Evolutionary conservation across 306 rosid genomes (phyloP).

Genomic region (Malus orientalis): DNA sequence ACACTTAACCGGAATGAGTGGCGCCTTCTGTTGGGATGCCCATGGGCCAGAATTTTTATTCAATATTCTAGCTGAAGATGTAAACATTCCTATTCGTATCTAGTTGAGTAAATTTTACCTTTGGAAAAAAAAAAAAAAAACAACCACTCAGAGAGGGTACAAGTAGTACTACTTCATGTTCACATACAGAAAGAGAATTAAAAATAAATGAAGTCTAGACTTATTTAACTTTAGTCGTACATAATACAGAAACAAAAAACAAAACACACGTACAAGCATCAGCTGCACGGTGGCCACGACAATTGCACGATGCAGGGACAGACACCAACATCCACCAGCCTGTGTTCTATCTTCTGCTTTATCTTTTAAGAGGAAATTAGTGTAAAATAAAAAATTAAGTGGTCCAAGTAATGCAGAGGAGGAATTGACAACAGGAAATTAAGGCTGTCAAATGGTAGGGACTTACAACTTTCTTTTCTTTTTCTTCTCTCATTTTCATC

Average conservation of each 20-base stretch:
- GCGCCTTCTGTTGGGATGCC: too few relatives aligned
- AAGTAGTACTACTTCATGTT: background rate
- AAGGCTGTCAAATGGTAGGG: background rate
- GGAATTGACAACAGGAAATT: conserved; percentile 9
- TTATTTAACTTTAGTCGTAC: background rate
- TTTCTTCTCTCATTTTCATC: conserved; percentile 1
- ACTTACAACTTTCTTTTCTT: background rate
- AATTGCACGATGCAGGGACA: background rate
- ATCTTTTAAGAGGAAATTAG: background rate
- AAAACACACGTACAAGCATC: background rate
- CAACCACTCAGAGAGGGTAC: background rate
- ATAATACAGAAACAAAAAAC: background rate
- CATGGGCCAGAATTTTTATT: too few relatives aligned
- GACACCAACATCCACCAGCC: background rate
- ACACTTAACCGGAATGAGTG: too few relatives aligned
- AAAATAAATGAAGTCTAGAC: background rate
- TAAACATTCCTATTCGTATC: too few relatives aligned
- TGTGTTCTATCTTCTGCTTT: background rate
- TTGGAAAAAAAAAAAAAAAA: too few relatives aligned
- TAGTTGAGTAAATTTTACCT: too few relatives aligned
- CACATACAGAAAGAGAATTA: background rate
- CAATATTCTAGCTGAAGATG: too few relatives aligned
- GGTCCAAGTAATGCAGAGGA: background rate
- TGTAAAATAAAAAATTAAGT: background rate
- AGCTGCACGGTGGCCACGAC: background rate